Conservation (phyloP, 2,329 filamentous ascomycete species). For the Penicillium polonicum region DNA sequence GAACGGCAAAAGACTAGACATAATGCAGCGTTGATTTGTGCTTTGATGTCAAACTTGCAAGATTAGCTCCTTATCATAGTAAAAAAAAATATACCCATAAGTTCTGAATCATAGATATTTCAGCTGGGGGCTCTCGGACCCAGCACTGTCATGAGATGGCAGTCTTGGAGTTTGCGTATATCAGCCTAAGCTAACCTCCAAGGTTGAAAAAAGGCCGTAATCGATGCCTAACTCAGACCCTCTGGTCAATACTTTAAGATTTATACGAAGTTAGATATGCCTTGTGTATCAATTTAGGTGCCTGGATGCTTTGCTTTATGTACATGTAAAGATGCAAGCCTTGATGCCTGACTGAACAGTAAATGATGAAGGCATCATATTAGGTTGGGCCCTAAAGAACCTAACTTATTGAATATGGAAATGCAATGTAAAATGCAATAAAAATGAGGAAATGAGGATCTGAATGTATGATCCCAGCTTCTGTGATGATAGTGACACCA, state of each 20-base stretch:
- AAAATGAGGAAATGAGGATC: background rate
- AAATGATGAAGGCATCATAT: background rate
- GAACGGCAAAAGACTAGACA: conserved; percentile 22
- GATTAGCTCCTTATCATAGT: conserved; percentile 1
- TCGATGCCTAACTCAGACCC: background rate
- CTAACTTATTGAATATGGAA: background rate
- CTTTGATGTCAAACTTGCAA: conserved; percentile 8
- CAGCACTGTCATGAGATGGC: background rate
- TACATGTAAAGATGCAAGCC: conserved; percentile 1
- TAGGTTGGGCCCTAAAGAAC: conserved; percentile 2
- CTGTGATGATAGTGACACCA: background rate
- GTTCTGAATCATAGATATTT: background rate
- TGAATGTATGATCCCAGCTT: background rate
- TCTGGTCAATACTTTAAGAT: background rate
- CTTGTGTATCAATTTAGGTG: background rate
- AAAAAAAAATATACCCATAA: conserved; percentile 3
- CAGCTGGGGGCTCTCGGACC: background rate
- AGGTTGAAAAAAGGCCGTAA: background rate
- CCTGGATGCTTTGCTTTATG: no score
- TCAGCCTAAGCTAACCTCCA: background rate
- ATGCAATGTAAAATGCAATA: background rate
- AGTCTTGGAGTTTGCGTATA: background rate
- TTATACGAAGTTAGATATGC: background rate
- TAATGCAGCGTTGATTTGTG: conserved; percentile 20
- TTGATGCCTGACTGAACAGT: conserved; percentile 5